Conservation (phyloP, 2,329 filamentous ascomycete species). For the Calonectria montana region DNA sequence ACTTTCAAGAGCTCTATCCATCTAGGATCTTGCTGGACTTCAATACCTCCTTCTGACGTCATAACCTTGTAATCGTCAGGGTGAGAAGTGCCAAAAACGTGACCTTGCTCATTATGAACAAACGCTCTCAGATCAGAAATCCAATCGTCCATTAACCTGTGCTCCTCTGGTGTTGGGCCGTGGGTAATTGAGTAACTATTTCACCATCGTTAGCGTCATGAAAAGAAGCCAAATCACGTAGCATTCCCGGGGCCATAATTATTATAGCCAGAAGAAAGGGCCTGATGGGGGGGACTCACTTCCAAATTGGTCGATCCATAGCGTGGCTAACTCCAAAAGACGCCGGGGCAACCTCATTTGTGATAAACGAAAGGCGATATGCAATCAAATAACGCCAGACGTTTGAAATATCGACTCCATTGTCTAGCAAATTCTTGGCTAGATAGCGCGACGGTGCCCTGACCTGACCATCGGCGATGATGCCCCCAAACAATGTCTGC, state of each 20-base stretch:
- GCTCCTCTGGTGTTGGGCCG: neutral
- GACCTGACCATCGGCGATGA: constrained; percentile 25
- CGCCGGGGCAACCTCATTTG: constrained; percentile 17
- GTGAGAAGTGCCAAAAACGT: constrained; percentile 1
- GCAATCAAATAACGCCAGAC: constrained; percentile 26
- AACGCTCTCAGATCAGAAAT: constrained; percentile 19
- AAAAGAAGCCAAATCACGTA: neutral
- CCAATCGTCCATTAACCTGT: constrained; percentile 19
- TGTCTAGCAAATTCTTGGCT: constrained; percentile 11
- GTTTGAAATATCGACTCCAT: constrained; percentile 1
- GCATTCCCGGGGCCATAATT: neutral
- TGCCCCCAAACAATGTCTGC: constrained; percentile 19
- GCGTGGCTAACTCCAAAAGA: constrained; percentile 29
- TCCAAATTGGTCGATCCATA: constrained; percentile 28
- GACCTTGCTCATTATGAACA: neutral
- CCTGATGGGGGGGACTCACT: neutral
- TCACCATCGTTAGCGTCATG: neutral
- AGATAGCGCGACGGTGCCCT: constrained; percentile 20
- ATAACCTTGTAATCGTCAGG: constrained; percentile 24
- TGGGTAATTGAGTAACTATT: constrained; percentile 23
- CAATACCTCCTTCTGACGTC: constrained; percentile 6
- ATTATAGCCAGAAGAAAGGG: neutral
- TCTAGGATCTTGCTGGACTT: constrained; percentile 14
- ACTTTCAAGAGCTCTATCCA: constrained; percentile 17
- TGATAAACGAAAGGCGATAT: constrained; percentile 24